Conservation (phyloP, 129 eudicot genomes). For the Lactuca sativa region DNA sequence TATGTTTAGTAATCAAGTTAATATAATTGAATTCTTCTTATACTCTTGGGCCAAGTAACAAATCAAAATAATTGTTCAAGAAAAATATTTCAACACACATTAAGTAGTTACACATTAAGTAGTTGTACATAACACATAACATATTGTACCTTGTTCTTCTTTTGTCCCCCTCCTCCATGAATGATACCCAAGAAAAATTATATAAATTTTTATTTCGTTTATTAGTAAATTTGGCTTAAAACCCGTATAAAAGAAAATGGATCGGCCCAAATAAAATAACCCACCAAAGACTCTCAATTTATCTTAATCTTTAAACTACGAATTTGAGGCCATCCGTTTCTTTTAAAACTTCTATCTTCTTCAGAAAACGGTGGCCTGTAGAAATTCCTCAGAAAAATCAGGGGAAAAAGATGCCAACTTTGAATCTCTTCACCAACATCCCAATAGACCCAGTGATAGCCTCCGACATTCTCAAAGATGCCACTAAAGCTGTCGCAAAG, state of each 20-base stretch:
- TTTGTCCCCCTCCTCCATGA: no score
- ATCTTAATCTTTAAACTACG: not conserved
- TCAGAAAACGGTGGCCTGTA: not conserved
- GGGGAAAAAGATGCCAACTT: slow-evolving; percentile 63
- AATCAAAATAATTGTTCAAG: no score
- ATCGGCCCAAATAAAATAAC: not conserved
- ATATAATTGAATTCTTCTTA: no score
- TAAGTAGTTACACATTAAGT: no score
- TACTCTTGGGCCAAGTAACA: no score
- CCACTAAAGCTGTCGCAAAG: slow-evolving; percentile 92
- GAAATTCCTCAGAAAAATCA: slow-evolving; percentile 1
- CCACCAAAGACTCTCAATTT: not conserved
- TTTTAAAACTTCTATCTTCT: not conserved
- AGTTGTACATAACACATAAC: no score
- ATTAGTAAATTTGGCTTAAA: no score
- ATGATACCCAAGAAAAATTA: no score
- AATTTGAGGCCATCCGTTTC: slow-evolving; percentile 12
- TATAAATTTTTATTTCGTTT: no score
- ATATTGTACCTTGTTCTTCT: no score
- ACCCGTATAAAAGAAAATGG: not conserved
- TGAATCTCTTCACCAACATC: slow-evolving; percentile 81
- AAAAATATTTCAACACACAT: no score
- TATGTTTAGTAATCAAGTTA: no score
- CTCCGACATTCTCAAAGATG: slow-evolving; percentile 94
- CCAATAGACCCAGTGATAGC: slow-evolving; percentile 88